Evolutionary conservation across 768 basidiomycete genomes (phyloP), one percentile per base, ranked within the genome.

Genomic region (Russula vinacea): DNA sequence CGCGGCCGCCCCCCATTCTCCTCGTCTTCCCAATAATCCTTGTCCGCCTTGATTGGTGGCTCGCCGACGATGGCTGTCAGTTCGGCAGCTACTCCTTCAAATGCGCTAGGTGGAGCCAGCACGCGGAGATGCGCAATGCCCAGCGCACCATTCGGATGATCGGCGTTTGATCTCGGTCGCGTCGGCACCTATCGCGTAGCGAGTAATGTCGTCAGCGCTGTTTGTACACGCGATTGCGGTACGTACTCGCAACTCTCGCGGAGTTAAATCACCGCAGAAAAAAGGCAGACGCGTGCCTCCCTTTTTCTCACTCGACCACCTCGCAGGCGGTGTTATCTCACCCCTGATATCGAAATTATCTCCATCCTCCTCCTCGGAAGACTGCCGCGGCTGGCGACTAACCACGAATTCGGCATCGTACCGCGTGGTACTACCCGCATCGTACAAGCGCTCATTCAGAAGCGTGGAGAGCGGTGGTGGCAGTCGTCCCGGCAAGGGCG

Each of bases 221-320:
- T 5, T 2, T 29, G 29, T 29, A 7, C 35, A 35, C 8, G 35
- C 6, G 29, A 2, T 2, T 5, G 29, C 29, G 29, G 29, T 7
- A 45, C 44, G 44, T 51, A 87, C 89, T 72, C 89, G 77, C 73
- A 79, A 78, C 2, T 73, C 66, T 54, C 88, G 75, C 3, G 86
- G 82, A 3, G 87, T 89, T 1, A 88, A 74, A 70, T 90, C 89
- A 11, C 86, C 86, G 69, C 89, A 90, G 72, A 86, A 90, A 70
- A 90, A 90, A 7, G 89, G 89, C 19, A 85, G 72, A 70, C 68
- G 2, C 80, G 68, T 47, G 42, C 52, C 62, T 22, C 69, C 59
- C 49, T 55, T 44, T 19, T 80, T 13, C 73, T 68, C 10, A 29
- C 17, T 29, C 29, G 29, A 29, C 29, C 29, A 29, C 29, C 29